These are phyloP conservation scores for Aspergillus terreus DNA, from an alignment of 2,329 filamentous ascomycete genomes.

Conservation along the genomic window DNA sequence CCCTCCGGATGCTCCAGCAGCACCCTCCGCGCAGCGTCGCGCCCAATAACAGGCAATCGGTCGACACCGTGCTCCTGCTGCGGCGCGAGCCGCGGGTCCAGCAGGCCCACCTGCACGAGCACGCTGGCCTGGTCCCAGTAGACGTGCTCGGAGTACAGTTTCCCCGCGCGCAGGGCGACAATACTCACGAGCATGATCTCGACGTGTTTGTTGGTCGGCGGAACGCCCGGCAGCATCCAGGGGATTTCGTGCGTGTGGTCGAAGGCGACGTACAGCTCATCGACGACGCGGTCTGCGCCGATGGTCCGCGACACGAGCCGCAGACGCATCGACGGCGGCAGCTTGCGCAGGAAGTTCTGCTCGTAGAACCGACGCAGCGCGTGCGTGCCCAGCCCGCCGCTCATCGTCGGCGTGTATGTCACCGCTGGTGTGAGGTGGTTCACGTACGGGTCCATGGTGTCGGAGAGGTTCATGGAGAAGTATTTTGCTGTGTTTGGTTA, in stretches of 20 bases:
- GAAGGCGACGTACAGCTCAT: constrained; percentile 57
- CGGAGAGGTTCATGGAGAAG: constrained; percentile 27
- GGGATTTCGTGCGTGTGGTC: constrained; percentile 54
- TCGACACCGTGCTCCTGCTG: constrained; percentile 39
- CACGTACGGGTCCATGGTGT: constrained; percentile 30
- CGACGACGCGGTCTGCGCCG: constrained; percentile 57
- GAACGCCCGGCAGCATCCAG: constrained; percentile 58
- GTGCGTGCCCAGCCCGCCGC: constrained; percentile 39
- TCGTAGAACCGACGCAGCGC: constrained; percentile 51
- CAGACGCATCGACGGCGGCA: constrained; percentile 50
- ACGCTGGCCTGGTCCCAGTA: constrained; percentile 64
- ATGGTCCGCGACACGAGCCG: constrained; percentile 56
- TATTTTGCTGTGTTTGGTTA: constrained; percentile 23
- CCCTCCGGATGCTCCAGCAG: constrained; percentile 35
- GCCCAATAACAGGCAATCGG: constrained; percentile 38
- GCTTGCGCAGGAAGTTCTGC: constrained; percentile 52
- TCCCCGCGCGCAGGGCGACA: constrained; percentile 52
- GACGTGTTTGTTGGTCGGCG: constrained; percentile 54
- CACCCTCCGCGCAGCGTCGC: constrained; percentile 38
- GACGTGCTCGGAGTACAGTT: constrained; percentile 54
- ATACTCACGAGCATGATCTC: constrained; percentile 57
- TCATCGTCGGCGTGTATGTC: constrained; percentile 35
- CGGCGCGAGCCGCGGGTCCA: constrained; percentile 55
- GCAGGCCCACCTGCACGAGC: constrained; percentile 55
- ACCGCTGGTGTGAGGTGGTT: constrained; percentile 26